phyloP scores from a whole-genome alignment of 2,329 filamentous ascomycete genomes.

The Claviceps sp. region DNA sequence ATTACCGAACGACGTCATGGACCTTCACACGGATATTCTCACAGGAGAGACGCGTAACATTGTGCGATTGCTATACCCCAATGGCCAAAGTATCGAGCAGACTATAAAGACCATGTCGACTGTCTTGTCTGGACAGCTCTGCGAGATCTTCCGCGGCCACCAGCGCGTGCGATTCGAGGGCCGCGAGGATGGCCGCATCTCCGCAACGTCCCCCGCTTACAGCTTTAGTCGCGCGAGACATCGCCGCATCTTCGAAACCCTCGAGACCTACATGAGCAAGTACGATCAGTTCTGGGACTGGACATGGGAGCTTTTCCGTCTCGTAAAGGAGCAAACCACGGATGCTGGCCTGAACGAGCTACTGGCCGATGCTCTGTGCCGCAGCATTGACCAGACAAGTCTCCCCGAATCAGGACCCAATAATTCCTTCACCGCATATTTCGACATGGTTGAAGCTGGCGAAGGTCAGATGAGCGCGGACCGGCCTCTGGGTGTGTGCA shows the following conservation, averaged over 20 bases:
- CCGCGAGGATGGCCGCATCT: constrained; percentile 6
- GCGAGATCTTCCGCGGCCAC: constrained; percentile 7
- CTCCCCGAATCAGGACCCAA: neutral
- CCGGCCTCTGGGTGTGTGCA: constrained; percentile 2
- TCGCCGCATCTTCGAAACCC: constrained; percentile 4
- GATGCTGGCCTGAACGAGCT: constrained; percentile 5
- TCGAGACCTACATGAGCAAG: constrained; percentile 2
- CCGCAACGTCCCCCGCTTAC: constrained; percentile 5
- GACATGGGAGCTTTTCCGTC: constrained; percentile 4
- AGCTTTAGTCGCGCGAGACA: constrained; percentile 6
- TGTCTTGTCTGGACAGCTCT: constrained; percentile 3
- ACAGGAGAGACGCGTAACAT: constrained; percentile 6
- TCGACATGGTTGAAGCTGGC: constrained; percentile 4
- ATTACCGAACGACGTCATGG: constrained; percentile 7
- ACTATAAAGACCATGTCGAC: constrained; percentile 3
- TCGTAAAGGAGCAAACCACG: constrained; percentile 4
- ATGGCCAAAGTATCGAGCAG: neutral
- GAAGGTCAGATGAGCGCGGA: neutral
- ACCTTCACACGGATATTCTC: constrained; percentile 6
- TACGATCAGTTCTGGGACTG: constrained; percentile 6
- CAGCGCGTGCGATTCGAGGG: constrained; percentile 2
- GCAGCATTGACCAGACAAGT: neutral
- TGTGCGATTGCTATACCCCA: constrained; percentile 5
- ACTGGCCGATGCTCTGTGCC: constrained; percentile 2
- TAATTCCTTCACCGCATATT: constrained; percentile 2